phyloP scores from a whole-genome alignment of 2,329 filamentous ascomycete genomes.

The Fusarium lyarnte region DNA sequence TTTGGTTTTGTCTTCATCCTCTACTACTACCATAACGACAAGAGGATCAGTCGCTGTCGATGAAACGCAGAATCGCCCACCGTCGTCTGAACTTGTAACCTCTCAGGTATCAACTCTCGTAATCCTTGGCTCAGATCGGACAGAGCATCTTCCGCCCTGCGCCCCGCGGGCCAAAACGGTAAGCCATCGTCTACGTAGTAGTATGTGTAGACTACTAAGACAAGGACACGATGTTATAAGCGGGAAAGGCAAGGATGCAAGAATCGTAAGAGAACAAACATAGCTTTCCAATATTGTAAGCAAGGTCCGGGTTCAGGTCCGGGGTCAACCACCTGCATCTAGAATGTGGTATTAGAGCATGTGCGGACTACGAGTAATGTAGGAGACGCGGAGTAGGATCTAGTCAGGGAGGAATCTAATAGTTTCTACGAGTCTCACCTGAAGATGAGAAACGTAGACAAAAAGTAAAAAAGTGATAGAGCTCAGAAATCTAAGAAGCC shows the following conservation, averaged over 20 bases:
- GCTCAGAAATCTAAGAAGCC: neutral
- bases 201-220: neutral
- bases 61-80: conserved; percentile 10
- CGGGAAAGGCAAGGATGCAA: neutral
- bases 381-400: neutral
- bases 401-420: neutral
- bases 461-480: conserved; percentile 5
- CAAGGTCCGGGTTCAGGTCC: conserved; percentile 2
- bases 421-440: conserved; percentile 6
- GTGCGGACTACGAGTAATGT: neutral
- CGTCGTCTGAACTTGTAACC: conserved; percentile 13
- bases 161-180: conserved; percentile 8
- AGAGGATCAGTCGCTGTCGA: neutral
- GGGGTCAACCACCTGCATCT: neutral
- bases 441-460: neutral
- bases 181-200: neutral
- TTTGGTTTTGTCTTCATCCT: neutral
- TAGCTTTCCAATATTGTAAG: neutral
- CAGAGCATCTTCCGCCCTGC: conserved; percentile 9
- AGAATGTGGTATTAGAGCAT: neutral
- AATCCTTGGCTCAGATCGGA: conserved; percentile 20
- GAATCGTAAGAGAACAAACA: conserved; percentile 18
- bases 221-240: conserved; percentile 16
- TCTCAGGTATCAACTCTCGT: conserved; percentile 3
- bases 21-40: neutral